phyloP scores from a whole-genome alignment of 805 yeast genomes.

The Hanseniaspora valbyensis region DNA sequence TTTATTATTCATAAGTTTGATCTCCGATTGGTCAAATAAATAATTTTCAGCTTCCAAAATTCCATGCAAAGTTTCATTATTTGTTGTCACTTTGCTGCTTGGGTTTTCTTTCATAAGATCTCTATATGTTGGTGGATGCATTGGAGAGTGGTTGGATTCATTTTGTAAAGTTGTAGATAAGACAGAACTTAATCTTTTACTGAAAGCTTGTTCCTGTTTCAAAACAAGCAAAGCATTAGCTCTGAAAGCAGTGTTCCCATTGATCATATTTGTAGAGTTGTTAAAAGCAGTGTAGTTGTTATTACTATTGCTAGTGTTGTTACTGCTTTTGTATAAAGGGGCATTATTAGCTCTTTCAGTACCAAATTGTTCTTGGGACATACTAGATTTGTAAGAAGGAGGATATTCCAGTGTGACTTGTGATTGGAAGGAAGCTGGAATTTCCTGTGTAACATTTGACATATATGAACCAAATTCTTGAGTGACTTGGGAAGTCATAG shows the following conservation, averaged over 20 bases:
- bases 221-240: background rate
- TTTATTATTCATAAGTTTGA: background rate
- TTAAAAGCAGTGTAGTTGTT: background rate
- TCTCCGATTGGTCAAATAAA: background rate
- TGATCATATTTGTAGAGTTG: background rate
- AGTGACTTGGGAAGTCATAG: background rate
- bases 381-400: background rate
- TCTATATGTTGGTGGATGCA: background rate
- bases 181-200: background rate
- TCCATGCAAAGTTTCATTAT: background rate
- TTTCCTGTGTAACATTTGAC: constrained; percentile 1
- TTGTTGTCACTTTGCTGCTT: constrained; percentile 1
- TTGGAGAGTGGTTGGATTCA: background rate
- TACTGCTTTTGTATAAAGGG: no score
- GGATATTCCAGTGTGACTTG: background rate
- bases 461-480: background rate
- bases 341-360: background rate
- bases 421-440: background rate
- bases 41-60: background rate
- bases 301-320: no score
- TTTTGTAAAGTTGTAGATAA: background rate
- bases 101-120: constrained; percentile 2
- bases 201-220: background rate
- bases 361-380: background rate
- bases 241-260: background rate